phyloP scores from a whole-genome alignment of 192 early-diverging fungal genomes.

The Chytriomyces sp. region DNA sequence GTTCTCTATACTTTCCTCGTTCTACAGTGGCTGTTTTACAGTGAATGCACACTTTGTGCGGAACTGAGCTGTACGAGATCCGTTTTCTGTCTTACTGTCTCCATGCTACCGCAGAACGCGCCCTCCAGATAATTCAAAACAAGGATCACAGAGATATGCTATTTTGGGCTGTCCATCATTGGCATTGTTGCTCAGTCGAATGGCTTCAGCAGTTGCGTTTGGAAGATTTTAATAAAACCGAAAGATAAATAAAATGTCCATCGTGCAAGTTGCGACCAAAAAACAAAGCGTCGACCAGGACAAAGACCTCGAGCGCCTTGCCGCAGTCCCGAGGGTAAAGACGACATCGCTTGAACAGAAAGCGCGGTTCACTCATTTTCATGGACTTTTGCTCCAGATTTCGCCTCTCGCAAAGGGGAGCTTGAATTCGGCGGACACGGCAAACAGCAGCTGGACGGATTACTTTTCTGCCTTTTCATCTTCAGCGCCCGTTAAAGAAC shows the following conservation, averaged over 20 bases:
- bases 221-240: not conserved
- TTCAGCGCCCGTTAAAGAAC: not conserved
- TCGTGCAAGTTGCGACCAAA: not conserved
- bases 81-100: no score
- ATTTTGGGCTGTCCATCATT: no score
- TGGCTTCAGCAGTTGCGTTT: no score
- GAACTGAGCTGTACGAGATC: no score
- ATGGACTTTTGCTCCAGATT: not conserved
- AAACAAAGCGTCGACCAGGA: not conserved
- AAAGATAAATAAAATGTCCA: not conserved
- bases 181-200: no score
- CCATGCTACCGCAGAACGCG: no score
- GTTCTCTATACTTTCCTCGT: no score
- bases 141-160: no score
- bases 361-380: not conserved
- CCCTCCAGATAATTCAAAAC: no score
- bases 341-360: not conserved
- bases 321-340: constrained; percentile 23
- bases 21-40: no score
- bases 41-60: no score
- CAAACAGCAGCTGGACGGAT: not conserved
- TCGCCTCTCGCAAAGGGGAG: not conserved
- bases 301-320: constrained; percentile 14
- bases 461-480: constrained; percentile 2
- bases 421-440: not conserved